Percentiles rank a stretch among this genome's conserved stretches.
phyloP scores from a whole-genome alignment of 306 rosid species.

The Crataegus laevigata region DNA sequence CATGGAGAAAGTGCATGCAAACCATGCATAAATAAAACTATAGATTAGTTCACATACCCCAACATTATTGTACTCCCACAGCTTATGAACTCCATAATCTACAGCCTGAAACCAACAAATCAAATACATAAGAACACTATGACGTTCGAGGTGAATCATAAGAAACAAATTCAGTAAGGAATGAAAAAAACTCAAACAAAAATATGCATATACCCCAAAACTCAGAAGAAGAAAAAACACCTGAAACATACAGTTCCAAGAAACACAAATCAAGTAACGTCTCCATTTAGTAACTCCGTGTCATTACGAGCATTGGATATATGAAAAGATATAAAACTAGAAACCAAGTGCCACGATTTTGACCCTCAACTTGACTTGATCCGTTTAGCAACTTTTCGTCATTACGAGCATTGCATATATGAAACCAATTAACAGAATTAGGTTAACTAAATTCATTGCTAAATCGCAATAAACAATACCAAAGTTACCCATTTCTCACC shows the following conservation, averaged over 20 bases:
- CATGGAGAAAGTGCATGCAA: not conserved
- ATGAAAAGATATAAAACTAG: not conserved
- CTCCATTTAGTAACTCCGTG: not conserved
- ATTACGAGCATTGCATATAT: not conserved
- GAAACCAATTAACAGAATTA: not conserved
- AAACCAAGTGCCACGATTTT: not conserved
- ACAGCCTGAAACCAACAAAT: conserved; percentile 59
- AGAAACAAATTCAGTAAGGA: not conserved
- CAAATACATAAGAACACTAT: not conserved
- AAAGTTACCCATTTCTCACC: not conserved
- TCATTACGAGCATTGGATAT: not conserved
- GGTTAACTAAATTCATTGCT: not conserved
- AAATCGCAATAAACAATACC: not conserved
- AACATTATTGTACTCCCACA: conserved; percentile 87
- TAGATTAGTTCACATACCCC: conserved; percentile 47
- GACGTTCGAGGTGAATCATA: not conserved
- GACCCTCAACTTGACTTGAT: not conserved
- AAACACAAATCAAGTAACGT: not conserved
- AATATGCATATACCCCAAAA: not conserved
- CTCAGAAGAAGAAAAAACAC: not conserved
- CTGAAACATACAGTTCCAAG: not conserved
- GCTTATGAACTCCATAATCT: conserved; percentile 89
- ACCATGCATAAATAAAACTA: not conserved
- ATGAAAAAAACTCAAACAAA: not conserved
- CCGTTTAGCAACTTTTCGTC: not conserved